Conservation (phyloP, 148 eudicot genomes). For the Chenopodium suecicum region DNA sequence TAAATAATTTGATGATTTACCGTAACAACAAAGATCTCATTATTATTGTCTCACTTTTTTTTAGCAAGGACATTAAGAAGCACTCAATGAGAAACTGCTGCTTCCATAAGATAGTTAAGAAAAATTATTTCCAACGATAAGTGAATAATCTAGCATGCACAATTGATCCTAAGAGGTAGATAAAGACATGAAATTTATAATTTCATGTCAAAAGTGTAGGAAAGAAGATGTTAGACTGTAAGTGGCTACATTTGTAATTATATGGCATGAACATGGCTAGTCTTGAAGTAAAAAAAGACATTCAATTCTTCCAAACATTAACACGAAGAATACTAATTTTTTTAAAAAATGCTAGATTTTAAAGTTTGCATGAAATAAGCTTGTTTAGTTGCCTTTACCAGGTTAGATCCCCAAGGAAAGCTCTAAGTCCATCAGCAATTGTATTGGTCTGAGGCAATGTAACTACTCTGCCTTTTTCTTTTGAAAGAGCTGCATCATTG, state of each 20-base stretch:
- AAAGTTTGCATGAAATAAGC: not conserved
- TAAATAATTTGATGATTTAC: not conserved
- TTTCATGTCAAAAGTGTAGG: not conserved
- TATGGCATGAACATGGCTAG: not conserved
- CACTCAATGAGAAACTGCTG: not conserved
- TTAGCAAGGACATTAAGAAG: not conserved
- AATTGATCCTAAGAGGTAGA: not conserved
- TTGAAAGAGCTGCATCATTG: constrained; percentile 86
- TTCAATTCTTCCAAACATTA: not conserved
- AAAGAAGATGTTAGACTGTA: not conserved
- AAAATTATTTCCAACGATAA: not conserved
- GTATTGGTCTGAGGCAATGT: constrained; percentile 68
- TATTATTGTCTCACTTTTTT: not conserved
- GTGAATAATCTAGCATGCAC: not conserved
- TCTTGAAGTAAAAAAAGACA: not conserved
- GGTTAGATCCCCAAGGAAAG: constrained; percentile 84
- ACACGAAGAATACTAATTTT: not conserved
- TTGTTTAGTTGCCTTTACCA: constrained; percentile 47
- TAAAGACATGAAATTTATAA: not conserved
- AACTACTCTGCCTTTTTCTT: constrained; percentile 60
- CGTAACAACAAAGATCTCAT: not conserved
- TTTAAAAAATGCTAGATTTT: not conserved
- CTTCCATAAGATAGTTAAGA: not conserved
- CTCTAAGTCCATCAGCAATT: constrained; percentile 94
- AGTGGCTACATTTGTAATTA: not conserved